Evolutionary conservation across 345 rosid genomes (phyloP).

Genomic region (Lepidium aucheri): DNA sequence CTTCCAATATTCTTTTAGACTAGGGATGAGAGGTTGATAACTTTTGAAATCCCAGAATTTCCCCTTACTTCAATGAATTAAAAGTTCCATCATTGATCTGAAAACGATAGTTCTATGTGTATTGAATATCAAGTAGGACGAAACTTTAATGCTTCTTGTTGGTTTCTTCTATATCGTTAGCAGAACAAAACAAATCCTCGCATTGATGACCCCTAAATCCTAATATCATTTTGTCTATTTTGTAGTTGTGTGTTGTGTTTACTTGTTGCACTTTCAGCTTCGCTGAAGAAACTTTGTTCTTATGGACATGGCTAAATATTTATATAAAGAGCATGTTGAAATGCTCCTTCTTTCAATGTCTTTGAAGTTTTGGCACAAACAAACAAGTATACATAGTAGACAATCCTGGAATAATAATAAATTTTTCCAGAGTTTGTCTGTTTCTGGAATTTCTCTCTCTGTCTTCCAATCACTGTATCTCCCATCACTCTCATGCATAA

Average conservation of each 20-base stretch:
- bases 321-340: not conserved
- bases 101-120: conserved; percentile 4
- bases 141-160: conserved; percentile 2
- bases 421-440: conserved; percentile 25
- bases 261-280: not conserved
- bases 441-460: conserved; percentile 16
- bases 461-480: conserved; percentile 17
- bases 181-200: not conserved
- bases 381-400: not conserved
- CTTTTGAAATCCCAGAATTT: not conserved
- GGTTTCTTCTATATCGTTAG: not conserved
- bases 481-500: conserved; percentile 29
- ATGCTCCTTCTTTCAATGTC: too few species aligned
- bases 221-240: not conserved
- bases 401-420: conserved; percentile 17
- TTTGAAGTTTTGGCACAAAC: not conserved
- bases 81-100: conserved; percentile 1
- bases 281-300: not conserved
- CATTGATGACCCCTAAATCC: not conserved
- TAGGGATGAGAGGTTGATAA: not conserved
- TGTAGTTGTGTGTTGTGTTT: not conserved
- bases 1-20: too few species aligned
- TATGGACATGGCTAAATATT: not conserved
- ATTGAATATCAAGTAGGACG: not conserved
- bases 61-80: not conserved